Conservation (phyloP, 768 basidiomycete species). For the Dacryopinax primogenitus region DNA sequence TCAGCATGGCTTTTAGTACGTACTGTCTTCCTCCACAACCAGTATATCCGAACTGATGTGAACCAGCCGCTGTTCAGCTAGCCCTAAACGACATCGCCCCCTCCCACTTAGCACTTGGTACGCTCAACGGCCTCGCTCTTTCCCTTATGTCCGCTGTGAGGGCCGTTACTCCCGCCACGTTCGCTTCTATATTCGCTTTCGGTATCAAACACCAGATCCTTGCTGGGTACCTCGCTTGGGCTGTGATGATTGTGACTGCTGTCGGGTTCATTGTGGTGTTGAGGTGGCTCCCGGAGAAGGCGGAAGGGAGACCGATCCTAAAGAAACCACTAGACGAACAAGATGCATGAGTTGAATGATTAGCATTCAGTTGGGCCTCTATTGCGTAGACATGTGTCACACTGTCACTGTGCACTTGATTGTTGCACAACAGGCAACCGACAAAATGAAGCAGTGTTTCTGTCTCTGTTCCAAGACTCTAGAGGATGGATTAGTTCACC, state of each 20-base stretch:
- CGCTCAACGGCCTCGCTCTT: slow-evolving; percentile 12
- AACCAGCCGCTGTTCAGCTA: slow-evolving; percentile 11
- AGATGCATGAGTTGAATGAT: background rate
- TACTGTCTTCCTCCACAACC: background rate
- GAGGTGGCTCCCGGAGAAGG: background rate
- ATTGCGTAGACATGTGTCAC: too few species aligned
- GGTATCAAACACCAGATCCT: slow-evolving; percentile 8
- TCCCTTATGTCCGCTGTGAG: slow-evolving; percentile 5
- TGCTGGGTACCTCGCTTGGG: background rate
- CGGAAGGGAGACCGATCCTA: background rate
- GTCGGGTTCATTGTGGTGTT: background rate
- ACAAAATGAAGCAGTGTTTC: too few species aligned
- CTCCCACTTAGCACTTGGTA: slow-evolving; percentile 8
- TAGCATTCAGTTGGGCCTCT: too few species aligned
- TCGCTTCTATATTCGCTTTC: slow-evolving; percentile 9
- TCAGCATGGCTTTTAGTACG: slow-evolving; percentile 4
- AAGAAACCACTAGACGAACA: background rate
- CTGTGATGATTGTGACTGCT: background rate
- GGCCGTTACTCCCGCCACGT: slow-evolving; percentile 1
- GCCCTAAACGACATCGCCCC: slow-evolving; percentile 12
- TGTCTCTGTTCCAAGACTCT: too few species aligned
- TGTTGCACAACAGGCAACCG: too few species aligned
- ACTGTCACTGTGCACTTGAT: too few species aligned
- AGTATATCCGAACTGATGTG: background rate
- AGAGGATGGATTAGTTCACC: too few species aligned